These are phyloP conservation scores for Acephala macrosclerotiorum DNA, from an alignment of 2,329 filamentous ascomycete genomes.

Conservation along the genomic window DNA sequence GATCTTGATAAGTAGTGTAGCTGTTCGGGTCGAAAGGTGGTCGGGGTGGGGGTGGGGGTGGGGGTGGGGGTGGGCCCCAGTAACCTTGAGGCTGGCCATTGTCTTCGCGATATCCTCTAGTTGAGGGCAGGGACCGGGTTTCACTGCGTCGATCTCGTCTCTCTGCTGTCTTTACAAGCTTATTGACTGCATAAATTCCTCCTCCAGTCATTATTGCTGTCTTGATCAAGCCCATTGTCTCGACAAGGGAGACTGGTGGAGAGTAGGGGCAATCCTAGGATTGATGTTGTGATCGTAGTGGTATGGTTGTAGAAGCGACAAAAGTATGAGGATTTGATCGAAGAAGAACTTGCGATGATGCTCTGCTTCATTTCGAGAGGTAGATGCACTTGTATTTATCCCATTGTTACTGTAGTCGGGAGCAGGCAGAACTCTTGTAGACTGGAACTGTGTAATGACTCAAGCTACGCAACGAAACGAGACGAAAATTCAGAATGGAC, in stretches of 20 bases:
- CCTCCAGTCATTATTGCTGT: conserved; percentile 25
- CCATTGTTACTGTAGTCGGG: background rate
- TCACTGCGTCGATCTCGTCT: conserved; percentile 11
- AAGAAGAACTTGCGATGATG: background rate
- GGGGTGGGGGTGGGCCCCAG: conserved; percentile 18
- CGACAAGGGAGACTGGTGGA: background rate
- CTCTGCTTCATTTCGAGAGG: background rate
- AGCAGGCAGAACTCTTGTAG: background rate
- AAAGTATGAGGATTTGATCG: background rate
- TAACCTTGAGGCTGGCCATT: conserved; percentile 1
- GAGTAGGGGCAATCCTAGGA: background rate
- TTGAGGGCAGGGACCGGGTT: background rate
- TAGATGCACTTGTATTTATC: background rate
- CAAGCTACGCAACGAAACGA: background rate
- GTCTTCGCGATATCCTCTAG: background rate
- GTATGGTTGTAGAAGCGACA: background rate
- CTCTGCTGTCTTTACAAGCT: conserved; percentile 20
- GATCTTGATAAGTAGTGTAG: conserved; percentile 4
- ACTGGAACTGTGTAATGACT: background rate
- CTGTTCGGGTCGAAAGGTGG: background rate
- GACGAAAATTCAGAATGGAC: background rate
- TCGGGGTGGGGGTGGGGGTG: conserved; percentile 15
- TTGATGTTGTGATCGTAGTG: background rate
- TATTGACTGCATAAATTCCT: conserved; percentile 25
- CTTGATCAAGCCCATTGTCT: conserved; percentile 22